phyloP scores from a whole-genome alignment of 2,329 filamentous ascomycete genomes.

The Xylaria sp. region DNA sequence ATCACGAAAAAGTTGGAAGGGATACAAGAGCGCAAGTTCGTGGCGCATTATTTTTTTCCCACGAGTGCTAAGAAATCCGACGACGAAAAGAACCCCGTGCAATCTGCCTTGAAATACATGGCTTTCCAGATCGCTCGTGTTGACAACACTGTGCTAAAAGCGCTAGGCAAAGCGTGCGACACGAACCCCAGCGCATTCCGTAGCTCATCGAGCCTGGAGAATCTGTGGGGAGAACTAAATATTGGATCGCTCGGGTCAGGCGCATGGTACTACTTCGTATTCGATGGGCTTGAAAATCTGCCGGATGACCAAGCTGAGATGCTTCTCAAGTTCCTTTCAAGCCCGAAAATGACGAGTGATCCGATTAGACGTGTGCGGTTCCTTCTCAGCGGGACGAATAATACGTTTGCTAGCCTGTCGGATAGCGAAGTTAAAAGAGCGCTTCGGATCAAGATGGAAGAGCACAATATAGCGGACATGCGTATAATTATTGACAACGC shows the following conservation, averaged over 20 bases:
- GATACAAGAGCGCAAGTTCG: slow-evolving; percentile 41
- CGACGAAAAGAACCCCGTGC: slow-evolving; percentile 40
- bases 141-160: slow-evolving; percentile 40
- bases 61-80: slow-evolving; percentile 41
- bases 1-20: slow-evolving; percentile 46
- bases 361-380: slow-evolving; percentile 38
- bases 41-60: slow-evolving; percentile 47
- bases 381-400: slow-evolving; percentile 39
- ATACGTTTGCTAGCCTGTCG: slow-evolving; percentile 18
- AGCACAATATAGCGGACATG: slow-evolving; percentile 42
- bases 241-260: slow-evolving; percentile 38
- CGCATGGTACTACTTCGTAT: slow-evolving; percentile 42
- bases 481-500: slow-evolving; percentile 38
- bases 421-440: background rate
- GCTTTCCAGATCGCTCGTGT: slow-evolving; percentile 47
- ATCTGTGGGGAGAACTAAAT: slow-evolving; percentile 41
- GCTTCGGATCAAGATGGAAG: slow-evolving; percentile 39
- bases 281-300: slow-evolving; percentile 46
- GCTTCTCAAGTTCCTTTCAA: slow-evolving; percentile 37
- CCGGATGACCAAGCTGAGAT: slow-evolving; percentile 28
- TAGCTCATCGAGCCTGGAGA: slow-evolving; percentile 26
- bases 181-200: slow-evolving; percentile 24
- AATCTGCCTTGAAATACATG: slow-evolving; percentile 45
- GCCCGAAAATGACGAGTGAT: slow-evolving; percentile 25
- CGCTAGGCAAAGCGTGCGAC: slow-evolving; percentile 42